Conservation (phyloP, 345 rosid species). For the Populus euphratica region DNA sequence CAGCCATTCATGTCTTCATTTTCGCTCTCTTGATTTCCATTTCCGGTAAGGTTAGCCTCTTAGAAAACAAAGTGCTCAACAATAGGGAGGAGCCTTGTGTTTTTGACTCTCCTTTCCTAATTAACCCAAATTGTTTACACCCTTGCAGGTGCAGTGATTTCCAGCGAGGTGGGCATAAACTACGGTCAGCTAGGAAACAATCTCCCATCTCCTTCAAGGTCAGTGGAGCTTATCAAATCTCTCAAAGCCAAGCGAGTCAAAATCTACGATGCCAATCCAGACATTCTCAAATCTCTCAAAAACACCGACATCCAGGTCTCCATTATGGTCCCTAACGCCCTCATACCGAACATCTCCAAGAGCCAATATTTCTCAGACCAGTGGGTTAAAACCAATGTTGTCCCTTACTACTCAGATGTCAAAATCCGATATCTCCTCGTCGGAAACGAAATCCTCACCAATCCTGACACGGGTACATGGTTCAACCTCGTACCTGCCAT, state of each 20-base stretch:
- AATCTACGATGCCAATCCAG: constrained; percentile 68
- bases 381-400: constrained; percentile 58
- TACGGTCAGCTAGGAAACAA: constrained; percentile 71
- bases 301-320: constrained; percentile 54
- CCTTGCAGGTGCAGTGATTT: constrained; percentile 39
- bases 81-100: too few species aligned
- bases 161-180: constrained; percentile 60
- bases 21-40: constrained; percentile 7
- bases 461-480: constrained; percentile 39
- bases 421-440: constrained; percentile 82
- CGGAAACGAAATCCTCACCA: constrained; percentile 79
- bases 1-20: not conserved
- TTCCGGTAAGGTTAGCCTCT: constrained; percentile 3
- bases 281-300: constrained; percentile 51
- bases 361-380: constrained; percentile 45
- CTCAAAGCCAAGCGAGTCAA: constrained; percentile 60
- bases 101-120: not conserved
- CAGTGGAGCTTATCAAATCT: constrained; percentile 48
- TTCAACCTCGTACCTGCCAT: constrained; percentile 73
- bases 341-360: constrained; percentile 45
- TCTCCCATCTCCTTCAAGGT: constrained; percentile 49
- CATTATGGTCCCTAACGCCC: constrained; percentile 64
- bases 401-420: constrained; percentile 50
- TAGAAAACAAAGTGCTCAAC: too few species aligned
- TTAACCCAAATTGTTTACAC: not conserved